Conservation (phyloP, 306 rosid genomes). For the Prunus mume region DNA sequence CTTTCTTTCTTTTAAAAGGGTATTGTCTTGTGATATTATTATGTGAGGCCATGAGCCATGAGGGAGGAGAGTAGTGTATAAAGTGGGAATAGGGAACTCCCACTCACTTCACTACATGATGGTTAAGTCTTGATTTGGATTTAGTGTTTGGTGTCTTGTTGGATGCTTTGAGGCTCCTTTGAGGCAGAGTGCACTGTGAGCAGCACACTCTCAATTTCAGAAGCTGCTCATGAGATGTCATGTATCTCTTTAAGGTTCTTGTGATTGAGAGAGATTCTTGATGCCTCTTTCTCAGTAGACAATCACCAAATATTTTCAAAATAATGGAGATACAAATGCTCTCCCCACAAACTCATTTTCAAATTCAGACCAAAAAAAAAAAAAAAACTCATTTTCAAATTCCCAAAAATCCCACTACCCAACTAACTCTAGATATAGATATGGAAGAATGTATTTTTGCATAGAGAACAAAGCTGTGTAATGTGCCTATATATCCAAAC, state of each 20-base stretch:
- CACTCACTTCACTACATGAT: slow-evolving; percentile 17
- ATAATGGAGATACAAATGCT: slow-evolving; percentile 21
- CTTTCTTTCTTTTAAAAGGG: slow-evolving; percentile 13
- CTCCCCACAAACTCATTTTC: slow-evolving; percentile 1
- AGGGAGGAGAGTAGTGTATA: not conserved
- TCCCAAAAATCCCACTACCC: slow-evolving; percentile 13
- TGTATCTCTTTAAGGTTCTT: not conserved
- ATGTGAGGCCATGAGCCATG: slow-evolving; percentile 5
- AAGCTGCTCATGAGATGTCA: not conserved
- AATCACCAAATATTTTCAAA: slow-evolving; percentile 24
- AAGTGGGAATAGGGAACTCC: slow-evolving; percentile 20
- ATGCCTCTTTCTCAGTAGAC: slow-evolving; percentile 16
- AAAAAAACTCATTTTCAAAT: slow-evolving; percentile 17
- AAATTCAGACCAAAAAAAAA: slow-evolving; percentile 16
- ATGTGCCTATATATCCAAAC: slow-evolving; percentile 12
- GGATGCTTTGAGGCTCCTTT: slow-evolving; percentile 13
- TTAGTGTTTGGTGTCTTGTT: slow-evolving; percentile 13
- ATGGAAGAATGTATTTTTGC: not conserved
- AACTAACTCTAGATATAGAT: slow-evolving; percentile 13
- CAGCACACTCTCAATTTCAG: slow-evolving; percentile 19
- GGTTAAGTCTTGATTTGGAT: slow-evolving; percentile 3
- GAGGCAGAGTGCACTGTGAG: not conserved
- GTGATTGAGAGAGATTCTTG: slow-evolving; percentile 7
- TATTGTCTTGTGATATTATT: slow-evolving; percentile 7
- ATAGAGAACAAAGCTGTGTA: slow-evolving; percentile 10